These are phyloP conservation scores for Perkinsus olseni DNA, from an alignment of 169 alveolate genomes.

Conservation along the genomic window DNA sequence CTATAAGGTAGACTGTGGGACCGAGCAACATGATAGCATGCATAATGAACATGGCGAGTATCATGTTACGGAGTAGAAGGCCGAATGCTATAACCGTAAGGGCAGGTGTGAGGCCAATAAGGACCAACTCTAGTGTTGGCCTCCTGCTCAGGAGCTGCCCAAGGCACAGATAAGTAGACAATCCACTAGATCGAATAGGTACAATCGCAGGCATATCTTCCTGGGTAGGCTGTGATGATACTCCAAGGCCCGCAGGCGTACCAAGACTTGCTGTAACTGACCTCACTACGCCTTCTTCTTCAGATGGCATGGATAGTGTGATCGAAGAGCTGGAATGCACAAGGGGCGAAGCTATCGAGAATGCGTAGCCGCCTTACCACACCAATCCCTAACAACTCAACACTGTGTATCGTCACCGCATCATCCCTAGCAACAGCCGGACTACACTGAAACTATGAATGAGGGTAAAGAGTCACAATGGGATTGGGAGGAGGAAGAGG, in stretches of 20 bases:
- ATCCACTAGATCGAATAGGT: neutral
- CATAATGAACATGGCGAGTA: neutral
- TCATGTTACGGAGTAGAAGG: neutral
- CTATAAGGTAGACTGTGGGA: neutral
- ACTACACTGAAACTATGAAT: neutral
- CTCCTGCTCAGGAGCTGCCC: neutral
- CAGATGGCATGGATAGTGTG: neutral
- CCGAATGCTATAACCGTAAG: neutral
- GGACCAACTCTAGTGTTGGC: neutral
- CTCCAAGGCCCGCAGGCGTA: no score
- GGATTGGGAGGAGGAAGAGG: no score
- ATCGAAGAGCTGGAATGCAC: neutral
- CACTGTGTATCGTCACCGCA: neutral
- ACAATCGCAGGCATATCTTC: neutral
- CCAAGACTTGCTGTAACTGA: no score
- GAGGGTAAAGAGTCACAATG: no score
- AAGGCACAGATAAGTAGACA: neutral
- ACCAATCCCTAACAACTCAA: neutral
- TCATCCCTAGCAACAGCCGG: neutral
- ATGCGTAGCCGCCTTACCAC: no score
- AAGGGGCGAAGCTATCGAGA: neutral
- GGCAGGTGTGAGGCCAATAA: neutral
- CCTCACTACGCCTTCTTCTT: no score
- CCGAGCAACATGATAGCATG: neutral
- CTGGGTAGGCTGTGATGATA: no score